Conservation (phyloP, 1,139 yeast genomes). For the Zhuliangozyma parablackwelliae region DNA sequence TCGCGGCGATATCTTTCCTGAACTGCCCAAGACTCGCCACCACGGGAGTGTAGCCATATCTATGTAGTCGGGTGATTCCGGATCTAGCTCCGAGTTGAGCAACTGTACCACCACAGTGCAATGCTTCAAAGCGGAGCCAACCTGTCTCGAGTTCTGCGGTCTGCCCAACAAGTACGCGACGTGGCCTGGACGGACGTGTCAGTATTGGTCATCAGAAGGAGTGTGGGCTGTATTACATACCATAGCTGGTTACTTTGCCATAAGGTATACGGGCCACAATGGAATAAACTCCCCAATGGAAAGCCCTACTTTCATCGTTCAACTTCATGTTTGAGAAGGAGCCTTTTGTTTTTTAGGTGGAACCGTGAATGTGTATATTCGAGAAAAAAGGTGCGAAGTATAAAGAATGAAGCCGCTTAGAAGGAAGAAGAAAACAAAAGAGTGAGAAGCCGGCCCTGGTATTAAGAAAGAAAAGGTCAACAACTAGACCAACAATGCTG, state of each 20-base stretch:
- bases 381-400: too few relatives aligned
- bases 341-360: too few relatives aligned
- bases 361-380: too few relatives aligned
- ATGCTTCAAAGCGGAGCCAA: slow-evolving; percentile 64
- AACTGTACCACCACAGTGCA: slow-evolving; percentile 17
- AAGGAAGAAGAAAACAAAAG: too few relatives aligned
- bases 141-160: slow-evolving; percentile 70
- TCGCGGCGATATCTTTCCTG: slow-evolving; percentile 60
- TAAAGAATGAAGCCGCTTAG: too few relatives aligned
- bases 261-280: slow-evolving; percentile 52
- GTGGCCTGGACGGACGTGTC: slow-evolving; percentile 40
- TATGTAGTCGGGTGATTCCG: slow-evolving; percentile 14
- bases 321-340: slow-evolving; percentile 8
- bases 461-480: too few relatives aligned
- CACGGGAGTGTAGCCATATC: slow-evolving; percentile 53
- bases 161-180: slow-evolving; percentile 59
- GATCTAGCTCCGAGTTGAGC: slow-evolving; percentile 18
- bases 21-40: slow-evolving; percentile 71
- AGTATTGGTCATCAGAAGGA: not conserved
- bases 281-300: slow-evolving; percentile 58
- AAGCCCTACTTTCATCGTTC: slow-evolving; percentile 50
- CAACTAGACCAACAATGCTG: too few relatives aligned
- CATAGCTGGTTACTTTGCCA: slow-evolving; percentile 70
- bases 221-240: slow-evolving; percentile 22
- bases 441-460: too few relatives aligned